phyloP scores from a whole-genome alignment of 192 early-diverging fungal species.

The Coemansia sp. region DNA sequence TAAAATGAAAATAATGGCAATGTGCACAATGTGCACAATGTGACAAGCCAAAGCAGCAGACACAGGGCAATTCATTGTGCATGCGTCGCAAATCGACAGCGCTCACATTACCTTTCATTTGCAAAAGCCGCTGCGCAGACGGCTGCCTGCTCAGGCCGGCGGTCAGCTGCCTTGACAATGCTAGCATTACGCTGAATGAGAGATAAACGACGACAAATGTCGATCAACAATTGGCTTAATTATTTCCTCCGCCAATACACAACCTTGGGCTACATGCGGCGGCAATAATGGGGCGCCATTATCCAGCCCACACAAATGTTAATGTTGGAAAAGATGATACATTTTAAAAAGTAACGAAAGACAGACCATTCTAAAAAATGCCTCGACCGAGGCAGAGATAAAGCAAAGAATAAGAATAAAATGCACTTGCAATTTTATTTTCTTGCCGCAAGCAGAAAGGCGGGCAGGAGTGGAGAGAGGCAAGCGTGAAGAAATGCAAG shows the following conservation, averaged over 20 bases:
- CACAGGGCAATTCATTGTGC: conserved; percentile 4
- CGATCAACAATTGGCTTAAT: not conserved
- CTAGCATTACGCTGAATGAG: not conserved
- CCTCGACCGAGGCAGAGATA: not conserved
- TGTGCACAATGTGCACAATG: conserved; percentile 3
- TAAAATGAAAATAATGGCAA: not conserved
- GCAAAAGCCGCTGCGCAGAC: conserved; percentile 10
- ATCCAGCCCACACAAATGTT: not conserved
- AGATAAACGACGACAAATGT: conserved; percentile 5
- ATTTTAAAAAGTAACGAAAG: conserved; percentile 7
- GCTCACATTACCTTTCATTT: conserved; percentile 11
- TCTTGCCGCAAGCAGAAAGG: conserved; percentile 4
- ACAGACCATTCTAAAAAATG: conserved; percentile 12
- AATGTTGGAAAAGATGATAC: conserved; percentile 9
- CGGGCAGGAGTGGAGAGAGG: not conserved
- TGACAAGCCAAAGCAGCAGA: not conserved
- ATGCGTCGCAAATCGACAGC: conserved; percentile 5
- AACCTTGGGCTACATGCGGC: not conserved
- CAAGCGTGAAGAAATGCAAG: not conserved
- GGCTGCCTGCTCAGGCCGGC: not conserved
- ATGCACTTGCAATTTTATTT: conserved; percentile 15
- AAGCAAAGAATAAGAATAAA: conserved; percentile 11
- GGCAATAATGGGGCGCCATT: not conserved
- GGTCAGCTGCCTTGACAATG: conserved; percentile 15
- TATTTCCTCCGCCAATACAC: too few species aligned